These are phyloP conservation scores for Rhodotorula sp. DNA, from an alignment of 1,284 basidiomycete species.

Conservation along the genomic window DNA sequence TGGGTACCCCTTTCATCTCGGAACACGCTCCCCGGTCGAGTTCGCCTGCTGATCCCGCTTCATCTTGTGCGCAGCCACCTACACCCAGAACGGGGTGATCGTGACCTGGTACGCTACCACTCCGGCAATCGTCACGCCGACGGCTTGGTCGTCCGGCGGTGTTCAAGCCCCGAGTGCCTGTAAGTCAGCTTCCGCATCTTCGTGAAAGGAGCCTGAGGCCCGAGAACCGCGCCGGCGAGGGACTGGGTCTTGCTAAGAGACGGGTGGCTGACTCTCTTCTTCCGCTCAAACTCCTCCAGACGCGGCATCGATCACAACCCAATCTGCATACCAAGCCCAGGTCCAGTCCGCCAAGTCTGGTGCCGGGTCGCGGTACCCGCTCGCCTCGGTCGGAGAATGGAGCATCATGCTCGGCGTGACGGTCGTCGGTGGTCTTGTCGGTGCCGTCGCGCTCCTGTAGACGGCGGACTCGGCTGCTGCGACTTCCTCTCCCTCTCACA, in stretches of 20 bases:
- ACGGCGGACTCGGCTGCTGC: neutral
- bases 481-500: neutral
- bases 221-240: too few relatives aligned
- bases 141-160: conserved; percentile 10
- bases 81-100: conserved; percentile 17
- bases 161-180: conserved; percentile 6
- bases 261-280: too few relatives aligned
- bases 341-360: neutral
- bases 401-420: conserved; percentile 20
- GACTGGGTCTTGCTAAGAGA: too few relatives aligned
- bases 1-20: neutral
- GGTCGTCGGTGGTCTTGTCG: conserved; percentile 30
- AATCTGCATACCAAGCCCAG: neutral
- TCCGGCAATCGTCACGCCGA: conserved; percentile 23
- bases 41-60: neutral
- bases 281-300: conserved; percentile 4
- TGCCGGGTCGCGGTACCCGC: neutral
- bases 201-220: too few relatives aligned
- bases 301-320: conserved; percentile 26
- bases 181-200: neutral
- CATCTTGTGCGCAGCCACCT: conserved; percentile 8
- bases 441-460: conserved; percentile 24
- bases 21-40: too few relatives aligned
- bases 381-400: conserved; percentile 7
- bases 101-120: conserved; percentile 32